These are phyloP conservation scores for Biscogniauxia marginata DNA, from an alignment of 2,329 filamentous ascomycete species.

Conservation along the genomic window DNA sequence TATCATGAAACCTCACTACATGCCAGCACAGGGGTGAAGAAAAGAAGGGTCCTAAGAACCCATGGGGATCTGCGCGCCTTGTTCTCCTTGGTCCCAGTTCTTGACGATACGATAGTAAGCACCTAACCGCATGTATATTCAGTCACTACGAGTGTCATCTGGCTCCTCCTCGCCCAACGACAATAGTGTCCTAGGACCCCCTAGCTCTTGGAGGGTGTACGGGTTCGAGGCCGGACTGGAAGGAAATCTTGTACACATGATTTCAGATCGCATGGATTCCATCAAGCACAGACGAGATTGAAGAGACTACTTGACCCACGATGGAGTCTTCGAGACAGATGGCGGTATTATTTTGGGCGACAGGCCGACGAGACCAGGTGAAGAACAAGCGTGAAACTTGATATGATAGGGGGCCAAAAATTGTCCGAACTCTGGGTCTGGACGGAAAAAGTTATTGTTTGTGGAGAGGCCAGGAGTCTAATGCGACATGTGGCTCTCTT, in stretches of 20 bases:
- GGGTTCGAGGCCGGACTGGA: slow-evolving; percentile 3
- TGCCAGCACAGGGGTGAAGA: background rate
- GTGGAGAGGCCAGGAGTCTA: background rate
- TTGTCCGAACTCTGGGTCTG: background rate
- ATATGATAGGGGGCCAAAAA: background rate
- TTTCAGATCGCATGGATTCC: background rate
- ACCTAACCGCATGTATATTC: too few relatives aligned
- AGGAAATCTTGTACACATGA: background rate
- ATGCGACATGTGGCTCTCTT: background rate
- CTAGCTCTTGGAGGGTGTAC: slow-evolving; percentile 3
- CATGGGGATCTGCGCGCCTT: background rate
- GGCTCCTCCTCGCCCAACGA: too few relatives aligned
- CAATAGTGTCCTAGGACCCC: too few relatives aligned
- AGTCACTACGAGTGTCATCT: too few relatives aligned
- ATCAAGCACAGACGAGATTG: background rate
- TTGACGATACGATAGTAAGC: background rate
- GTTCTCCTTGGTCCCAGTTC: background rate
- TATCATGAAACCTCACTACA: background rate
- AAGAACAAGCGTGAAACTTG: background rate
- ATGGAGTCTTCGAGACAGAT: background rate
- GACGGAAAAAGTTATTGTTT: background rate
- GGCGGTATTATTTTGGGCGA: slow-evolving; percentile 5
- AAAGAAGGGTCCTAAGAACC: background rate
- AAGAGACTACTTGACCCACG: slow-evolving; percentile 2
- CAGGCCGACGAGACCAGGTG: background rate